Evolutionary conservation across 2,329 filamentous ascomycete genomes (phyloP).

Genomic region (Hymenoscyphus fructigenus): DNA sequence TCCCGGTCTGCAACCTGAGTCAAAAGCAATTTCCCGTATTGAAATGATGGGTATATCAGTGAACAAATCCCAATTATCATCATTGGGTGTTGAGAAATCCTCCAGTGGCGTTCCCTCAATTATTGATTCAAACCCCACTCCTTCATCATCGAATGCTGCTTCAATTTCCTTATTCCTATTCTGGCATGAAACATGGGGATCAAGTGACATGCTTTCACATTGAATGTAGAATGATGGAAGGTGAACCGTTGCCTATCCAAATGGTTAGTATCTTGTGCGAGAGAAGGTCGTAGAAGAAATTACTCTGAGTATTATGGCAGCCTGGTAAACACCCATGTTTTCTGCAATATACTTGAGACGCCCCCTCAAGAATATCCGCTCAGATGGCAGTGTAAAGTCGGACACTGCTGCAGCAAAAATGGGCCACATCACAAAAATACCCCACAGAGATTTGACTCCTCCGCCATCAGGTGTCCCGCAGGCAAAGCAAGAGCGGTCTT

Average conservation of each 20-base stretch:
- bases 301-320: conserved; percentile 25
- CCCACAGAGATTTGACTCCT: conserved; percentile 22
- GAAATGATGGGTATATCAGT: background rate
- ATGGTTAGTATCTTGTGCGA: background rate
- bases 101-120: background rate
- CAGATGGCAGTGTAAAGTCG: conserved; percentile 26
- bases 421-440: conserved; percentile 30
- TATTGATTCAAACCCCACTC: background rate
- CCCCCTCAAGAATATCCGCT: conserved; percentile 24
- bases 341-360: conserved; percentile 27
- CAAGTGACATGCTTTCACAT: conserved; percentile 1
- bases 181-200: background rate
- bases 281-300: background rate
- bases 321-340: conserved; percentile 28
- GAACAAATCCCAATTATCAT: background rate
- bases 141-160: background rate
- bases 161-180: background rate
- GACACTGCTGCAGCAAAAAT: conserved; percentile 26
- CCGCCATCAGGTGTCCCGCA: conserved; percentile 43
- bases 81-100: background rate
- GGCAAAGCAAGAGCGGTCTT: conserved; percentile 47
- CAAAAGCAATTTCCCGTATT: too few relatives aligned
- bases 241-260: background rate
- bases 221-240: conserved; percentile 10
- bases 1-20: too few relatives aligned